A percentile compares a stretch with the other conserved stretches of the same genome.
Conservation (phyloP, 1,139 yeast species). For the Magnusiomyces magnusii region DNA sequence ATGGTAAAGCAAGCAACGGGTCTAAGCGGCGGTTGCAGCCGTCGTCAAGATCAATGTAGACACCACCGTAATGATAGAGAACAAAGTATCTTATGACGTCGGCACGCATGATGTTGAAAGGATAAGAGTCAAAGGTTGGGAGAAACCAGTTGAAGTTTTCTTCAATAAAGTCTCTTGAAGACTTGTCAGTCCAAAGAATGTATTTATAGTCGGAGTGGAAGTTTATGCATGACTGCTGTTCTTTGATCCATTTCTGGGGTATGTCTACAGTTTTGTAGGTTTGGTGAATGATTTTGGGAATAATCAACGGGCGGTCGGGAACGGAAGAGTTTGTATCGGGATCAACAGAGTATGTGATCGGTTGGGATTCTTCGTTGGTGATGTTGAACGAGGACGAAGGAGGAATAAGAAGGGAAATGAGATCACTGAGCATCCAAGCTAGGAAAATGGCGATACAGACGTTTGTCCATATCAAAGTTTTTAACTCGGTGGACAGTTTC, state of each 20-base stretch:
- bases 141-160: conserved; percentile 84
- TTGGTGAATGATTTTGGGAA: conserved; percentile 90
- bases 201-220: conserved; percentile 83
- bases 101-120: conserved; percentile 79
- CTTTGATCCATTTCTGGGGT: conserved; percentile 73
- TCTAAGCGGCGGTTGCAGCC: conserved; percentile 74
- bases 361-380: conserved; percentile 47
- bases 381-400: conserved; percentile 61
- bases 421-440: conserved; percentile 56
- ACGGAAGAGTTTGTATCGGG: neutral
- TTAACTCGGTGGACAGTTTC: neutral
- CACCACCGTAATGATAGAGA: conserved; percentile 76
- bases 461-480: neutral
- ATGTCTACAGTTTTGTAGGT: conserved; percentile 73
- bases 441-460: conserved; percentile 27
- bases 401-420: conserved; percentile 67
- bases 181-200: conserved; percentile 80
- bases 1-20: conserved; percentile 72
- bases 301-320: conserved; percentile 34
- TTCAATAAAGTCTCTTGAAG: conserved; percentile 69
- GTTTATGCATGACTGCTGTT: conserved; percentile 68
- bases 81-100: conserved; percentile 88
- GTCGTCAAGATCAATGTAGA: conserved; percentile 85
- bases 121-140: conserved; percentile 66
- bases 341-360: conserved; percentile 15